Conservation (phyloP, 2,329 filamentous ascomycete genomes). For the Fusarium compactum region DNA sequence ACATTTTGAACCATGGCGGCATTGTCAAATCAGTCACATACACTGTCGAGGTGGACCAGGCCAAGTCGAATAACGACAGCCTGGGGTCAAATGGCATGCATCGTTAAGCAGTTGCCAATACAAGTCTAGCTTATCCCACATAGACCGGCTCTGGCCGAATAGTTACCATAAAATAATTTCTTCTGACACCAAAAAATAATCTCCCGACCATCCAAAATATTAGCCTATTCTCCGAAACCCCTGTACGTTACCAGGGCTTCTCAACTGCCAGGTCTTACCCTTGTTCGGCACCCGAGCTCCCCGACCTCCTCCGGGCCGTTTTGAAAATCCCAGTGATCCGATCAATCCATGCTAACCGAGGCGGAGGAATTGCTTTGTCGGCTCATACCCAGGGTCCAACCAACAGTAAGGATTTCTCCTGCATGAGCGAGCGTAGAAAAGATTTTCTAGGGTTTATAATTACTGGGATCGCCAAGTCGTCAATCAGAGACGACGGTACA, state of each 20-base stretch:
- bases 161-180: background rate
- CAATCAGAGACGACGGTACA: background rate
- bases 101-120: background rate
- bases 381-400: background rate
- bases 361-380: background rate
- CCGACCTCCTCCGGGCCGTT: background rate
- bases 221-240: background rate
- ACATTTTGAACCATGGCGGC: conserved; percentile 53
- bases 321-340: background rate
- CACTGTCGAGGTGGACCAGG: conserved; percentile 53
- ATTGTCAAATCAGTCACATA: conserved; percentile 60
- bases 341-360: background rate
- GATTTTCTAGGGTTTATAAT: background rate
- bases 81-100: background rate
- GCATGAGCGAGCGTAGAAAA: background rate
- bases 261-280: background rate
- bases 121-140: background rate
- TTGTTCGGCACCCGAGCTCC: conserved; percentile 1
- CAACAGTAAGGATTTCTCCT: background rate
- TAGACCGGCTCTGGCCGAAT: background rate
- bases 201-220: background rate
- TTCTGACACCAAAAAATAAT: background rate
- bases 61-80: background rate
- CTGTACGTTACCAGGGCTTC: background rate
- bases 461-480: background rate